Conservation (phyloP, 441 rosid genomes). For the Bocquillonia castaneifolia region DNA sequence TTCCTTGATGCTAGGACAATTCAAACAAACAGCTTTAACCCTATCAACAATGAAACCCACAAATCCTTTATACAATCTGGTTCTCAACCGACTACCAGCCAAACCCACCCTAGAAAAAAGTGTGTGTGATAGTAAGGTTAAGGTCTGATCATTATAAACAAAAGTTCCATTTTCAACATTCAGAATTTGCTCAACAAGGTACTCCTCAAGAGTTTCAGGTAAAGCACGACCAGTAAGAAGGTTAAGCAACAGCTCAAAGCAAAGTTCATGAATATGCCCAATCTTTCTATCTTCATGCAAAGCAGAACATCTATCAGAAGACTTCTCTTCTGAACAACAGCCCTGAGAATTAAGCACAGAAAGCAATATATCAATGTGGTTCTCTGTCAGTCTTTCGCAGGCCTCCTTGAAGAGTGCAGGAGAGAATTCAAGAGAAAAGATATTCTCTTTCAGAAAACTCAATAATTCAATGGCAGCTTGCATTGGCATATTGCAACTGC, state of each 20-base stretch:
- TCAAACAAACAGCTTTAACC: slow-evolving; percentile 46
- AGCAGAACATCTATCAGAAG: slow-evolving; percentile 44
- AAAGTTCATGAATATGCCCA: slow-evolving; percentile 50
- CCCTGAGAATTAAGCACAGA: slow-evolving; percentile 54
- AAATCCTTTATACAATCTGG: slow-evolving; percentile 56
- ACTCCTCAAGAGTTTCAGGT: slow-evolving; percentile 66
- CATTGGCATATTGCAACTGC: slow-evolving; percentile 67
- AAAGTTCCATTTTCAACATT: slow-evolving; percentile 64
- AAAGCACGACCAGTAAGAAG: slow-evolving; percentile 61
- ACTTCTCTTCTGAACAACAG: slow-evolving; percentile 44
- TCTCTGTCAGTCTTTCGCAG: slow-evolving; percentile 54
- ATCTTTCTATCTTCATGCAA: slow-evolving; percentile 62
- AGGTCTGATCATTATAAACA: slow-evolving; percentile 71
- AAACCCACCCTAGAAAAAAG: slow-evolving; percentile 63
- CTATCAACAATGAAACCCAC: slow-evolving; percentile 59
- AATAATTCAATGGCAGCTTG: slow-evolving; percentile 81
- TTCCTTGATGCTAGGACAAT: slow-evolving; percentile 57
- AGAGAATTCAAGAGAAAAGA: slow-evolving; percentile 73
- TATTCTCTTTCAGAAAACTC: slow-evolving; percentile 68
- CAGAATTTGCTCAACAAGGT: slow-evolving; percentile 74
- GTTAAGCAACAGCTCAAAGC: slow-evolving; percentile 73
- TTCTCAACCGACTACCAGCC: slow-evolving; percentile 72
- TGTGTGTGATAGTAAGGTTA: slow-evolving; percentile 68
- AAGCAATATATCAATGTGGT: slow-evolving; percentile 84
- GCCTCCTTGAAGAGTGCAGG: slow-evolving; percentile 68